phyloP scores from a whole-genome alignment of 2,329 filamentous ascomycete genomes.

The Ilyonectria destructans region DNA sequence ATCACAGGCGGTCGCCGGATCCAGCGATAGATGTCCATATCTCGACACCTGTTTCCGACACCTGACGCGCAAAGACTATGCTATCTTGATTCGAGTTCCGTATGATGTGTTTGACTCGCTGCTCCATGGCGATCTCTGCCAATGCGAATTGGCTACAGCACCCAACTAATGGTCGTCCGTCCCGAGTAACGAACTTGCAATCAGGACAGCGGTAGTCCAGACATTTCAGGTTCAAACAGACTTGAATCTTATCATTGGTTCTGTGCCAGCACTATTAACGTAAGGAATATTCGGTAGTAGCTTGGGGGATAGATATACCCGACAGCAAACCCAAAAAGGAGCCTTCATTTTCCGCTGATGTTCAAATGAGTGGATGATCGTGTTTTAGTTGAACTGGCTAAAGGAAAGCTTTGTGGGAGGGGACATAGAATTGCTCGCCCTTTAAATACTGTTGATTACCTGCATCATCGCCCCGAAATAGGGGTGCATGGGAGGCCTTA shows the following conservation, averaged over 20 bases:
- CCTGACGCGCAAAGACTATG: too few species aligned
- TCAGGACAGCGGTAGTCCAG: background rate
- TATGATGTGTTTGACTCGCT: background rate
- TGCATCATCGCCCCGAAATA: constrained; percentile 2
- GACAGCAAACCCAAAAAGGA: constrained; percentile 1
- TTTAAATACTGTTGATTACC: background rate
- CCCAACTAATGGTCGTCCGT: constrained; percentile 2
- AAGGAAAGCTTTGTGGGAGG: constrained; percentile 4
- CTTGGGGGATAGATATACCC: constrained; percentile 1
- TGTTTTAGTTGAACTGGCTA: background rate
- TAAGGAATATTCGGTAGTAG: background rate
- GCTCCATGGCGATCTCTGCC: background rate
- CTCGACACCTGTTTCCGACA: too few species aligned
- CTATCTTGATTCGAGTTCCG: constrained; percentile 4
- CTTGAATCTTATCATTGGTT: background rate
- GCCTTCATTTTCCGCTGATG: background rate
- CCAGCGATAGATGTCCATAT: too few species aligned
- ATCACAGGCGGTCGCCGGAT: too few species aligned
- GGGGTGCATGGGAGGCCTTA: constrained; percentile 2
- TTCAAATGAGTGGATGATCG: background rate
- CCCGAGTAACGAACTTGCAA: background rate
- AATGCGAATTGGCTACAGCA: background rate
- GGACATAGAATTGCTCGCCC: constrained; percentile 3
- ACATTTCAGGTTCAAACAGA: constrained; percentile 1
- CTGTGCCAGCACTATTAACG: constrained; percentile 7